These are phyloP conservation scores for Tricholoma matsutake DNA, from an alignment of 768 basidiomycete genomes.

Conservation along the genomic window DNA sequence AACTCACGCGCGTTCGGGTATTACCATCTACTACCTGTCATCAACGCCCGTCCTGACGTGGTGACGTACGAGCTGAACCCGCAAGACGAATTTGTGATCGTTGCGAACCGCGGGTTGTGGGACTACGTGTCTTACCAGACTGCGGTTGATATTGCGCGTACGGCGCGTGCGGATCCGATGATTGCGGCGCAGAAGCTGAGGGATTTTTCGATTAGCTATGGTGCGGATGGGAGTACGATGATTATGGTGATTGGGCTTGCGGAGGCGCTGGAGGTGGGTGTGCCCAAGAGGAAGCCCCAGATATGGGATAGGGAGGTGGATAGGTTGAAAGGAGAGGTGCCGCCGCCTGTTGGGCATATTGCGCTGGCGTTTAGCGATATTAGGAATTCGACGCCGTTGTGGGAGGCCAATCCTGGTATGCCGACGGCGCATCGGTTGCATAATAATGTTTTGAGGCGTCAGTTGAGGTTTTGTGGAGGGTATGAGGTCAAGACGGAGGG, in stretches of 20 bases:
- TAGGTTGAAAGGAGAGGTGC: conserved; percentile 73
- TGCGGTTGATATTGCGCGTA: conserved; percentile 91
- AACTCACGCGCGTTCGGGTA: conserved; percentile 94
- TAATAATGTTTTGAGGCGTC: conserved; percentile 80
- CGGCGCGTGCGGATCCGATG: conserved; percentile 56
- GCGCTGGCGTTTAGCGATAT: conserved; percentile 98
- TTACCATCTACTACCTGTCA: conserved; percentile 83
- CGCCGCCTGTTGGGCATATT: conserved; percentile 81
- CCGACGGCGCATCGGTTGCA: conserved; percentile 89
- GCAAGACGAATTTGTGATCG: conserved; percentile 93
- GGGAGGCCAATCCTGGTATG: conserved; percentile 97
- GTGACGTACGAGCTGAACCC: conserved; percentile 65
- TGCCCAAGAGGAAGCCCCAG: conserved; percentile 43
- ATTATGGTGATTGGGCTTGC: conserved; percentile 93
- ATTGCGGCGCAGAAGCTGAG: conserved; percentile 95
- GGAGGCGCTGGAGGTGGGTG: conserved; percentile 59
- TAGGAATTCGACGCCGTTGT: conserved; percentile 91
- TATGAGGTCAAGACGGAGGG: conserved; percentile 99
- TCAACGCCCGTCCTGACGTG: conserved; percentile 87
- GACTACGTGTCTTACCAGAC: conserved; percentile 92
- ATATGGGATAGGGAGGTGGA: conserved; percentile 58
- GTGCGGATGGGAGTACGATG: conserved; percentile 91
- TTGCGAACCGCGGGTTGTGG: conserved; percentile 93
- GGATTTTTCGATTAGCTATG: conserved; percentile 96
- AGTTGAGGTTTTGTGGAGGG: conserved; percentile 86